These are phyloP conservation scores for Oryza meridionalis DNA, from an alignment of 176 grass and related monocot genomes.

Conservation along the genomic window DNA sequence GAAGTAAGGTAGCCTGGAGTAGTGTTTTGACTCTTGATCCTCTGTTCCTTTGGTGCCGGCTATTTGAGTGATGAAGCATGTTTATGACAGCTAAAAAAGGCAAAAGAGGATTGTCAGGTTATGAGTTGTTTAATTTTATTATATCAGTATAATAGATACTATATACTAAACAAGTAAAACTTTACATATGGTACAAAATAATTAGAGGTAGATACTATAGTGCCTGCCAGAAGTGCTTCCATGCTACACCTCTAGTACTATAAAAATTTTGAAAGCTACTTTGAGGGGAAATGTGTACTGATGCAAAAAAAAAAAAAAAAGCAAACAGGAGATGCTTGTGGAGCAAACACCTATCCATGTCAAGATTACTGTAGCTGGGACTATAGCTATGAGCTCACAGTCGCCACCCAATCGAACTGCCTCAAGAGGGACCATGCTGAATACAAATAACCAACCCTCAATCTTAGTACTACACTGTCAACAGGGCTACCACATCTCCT, in stretches of 20 bases:
- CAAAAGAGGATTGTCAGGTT: conserved; percentile 3
- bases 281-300: neutral
- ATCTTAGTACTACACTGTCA: neutral
- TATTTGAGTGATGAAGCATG: conserved; percentile 68
- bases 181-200: neutral
- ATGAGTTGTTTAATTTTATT: neutral
- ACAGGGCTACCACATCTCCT: neutral
- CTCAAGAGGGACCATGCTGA: neutral
- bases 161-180: neutral
- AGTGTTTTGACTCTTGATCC: conserved; percentile 68
- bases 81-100: conserved; percentile 34
- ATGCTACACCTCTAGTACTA: conserved; percentile 1
- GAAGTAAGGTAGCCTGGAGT: conserved; percentile 59
- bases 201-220: conserved; percentile 10
- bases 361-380: conserved; percentile 5
- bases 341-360: neutral
- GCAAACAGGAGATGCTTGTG: neutral
- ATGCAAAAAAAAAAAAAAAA: neutral
- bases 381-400: neutral
- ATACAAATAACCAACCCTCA: conserved; percentile 8
- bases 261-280: neutral
- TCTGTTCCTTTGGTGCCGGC: conserved; percentile 61
- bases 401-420: neutral
- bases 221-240: neutral
- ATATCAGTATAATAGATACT: neutral